Evolutionary conservation across 805 yeast species (phyloP), one percentile per base, ranked within the genome.

Genomic region (Ogataea paradorogensis): DNA sequence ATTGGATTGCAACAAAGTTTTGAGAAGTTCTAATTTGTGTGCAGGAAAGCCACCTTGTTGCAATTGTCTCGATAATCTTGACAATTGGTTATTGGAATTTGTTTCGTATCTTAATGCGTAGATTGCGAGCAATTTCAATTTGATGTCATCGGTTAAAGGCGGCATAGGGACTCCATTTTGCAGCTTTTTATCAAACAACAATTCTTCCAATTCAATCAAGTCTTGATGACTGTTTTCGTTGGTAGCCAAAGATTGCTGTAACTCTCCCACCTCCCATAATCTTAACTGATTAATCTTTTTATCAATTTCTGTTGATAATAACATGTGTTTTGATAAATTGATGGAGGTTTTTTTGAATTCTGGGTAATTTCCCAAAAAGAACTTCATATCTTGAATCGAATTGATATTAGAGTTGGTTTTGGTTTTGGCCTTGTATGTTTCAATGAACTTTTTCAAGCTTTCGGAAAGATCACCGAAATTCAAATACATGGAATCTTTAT

Each of bases 381-480:
- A 79, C 61, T 91, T 93, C 78, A 93, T 84, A 55, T 93, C 99
- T 14, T 85, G 80, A 32, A 93, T 78, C 26, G 93, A 81, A 48
- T 80, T 80, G 46, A 91, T 73, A 46, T 81, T 79, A 33, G 78
- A 78, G 37, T 80, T 78, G 15, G 82, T 75, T 52, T 89, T 84
- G 1, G 97, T 85, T 55, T 84, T 85, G 15, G 70, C 59, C 56
- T 88, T 91, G 62, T 89, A 93, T 31, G 78, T 81, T 39, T 80
- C 82, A 23, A 93, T 96, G 55, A 86, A 87, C 40, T 75, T 80
- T 54, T 87, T 90, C 55, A 93, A 83, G 49, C 79, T 77, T 27
- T 89, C 96, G 29, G 96, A 93, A 38, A 93, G 69, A 58, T 93
- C 98, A 23, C 98, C 99, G 66, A 90, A 95, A 62, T 93, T 93